phyloP scores from a whole-genome alignment of 176 grass and related monocot species.

The Panicum miliaceum region DNA sequence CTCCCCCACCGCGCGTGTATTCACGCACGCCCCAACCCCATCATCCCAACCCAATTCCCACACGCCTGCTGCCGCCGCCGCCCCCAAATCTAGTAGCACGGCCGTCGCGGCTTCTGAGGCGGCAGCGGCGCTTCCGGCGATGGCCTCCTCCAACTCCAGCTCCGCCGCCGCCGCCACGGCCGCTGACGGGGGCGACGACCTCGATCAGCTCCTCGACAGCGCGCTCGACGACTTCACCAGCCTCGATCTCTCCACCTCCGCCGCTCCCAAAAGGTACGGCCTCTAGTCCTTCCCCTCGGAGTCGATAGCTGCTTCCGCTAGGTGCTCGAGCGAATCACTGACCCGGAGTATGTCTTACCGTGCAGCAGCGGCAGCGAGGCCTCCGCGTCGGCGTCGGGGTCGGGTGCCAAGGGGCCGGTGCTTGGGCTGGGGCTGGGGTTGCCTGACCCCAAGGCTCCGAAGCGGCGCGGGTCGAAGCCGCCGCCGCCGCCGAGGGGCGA shows the following conservation, averaged over 20 bases:
- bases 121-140: constrained; percentile 16
- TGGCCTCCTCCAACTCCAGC: constrained; percentile 50
- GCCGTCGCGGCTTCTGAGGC: not conserved
- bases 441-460: constrained; percentile 66
- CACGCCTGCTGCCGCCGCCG: not conserved
- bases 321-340: constrained; percentile 10
- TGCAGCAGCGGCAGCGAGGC: constrained; percentile 33
- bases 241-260: constrained; percentile 57
- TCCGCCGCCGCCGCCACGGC: not conserved
- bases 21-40: not conserved
- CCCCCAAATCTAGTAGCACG: constrained; percentile 8
- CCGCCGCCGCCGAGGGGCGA: constrained; percentile 36
- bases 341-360: not conserved
- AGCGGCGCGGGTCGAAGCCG: constrained; percentile 62
- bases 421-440: constrained; percentile 67
- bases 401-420: constrained; percentile 42
- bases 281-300: not conserved
- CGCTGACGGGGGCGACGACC: constrained; percentile 37
- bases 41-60: not conserved
- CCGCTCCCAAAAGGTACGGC: constrained; percentile 49
- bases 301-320: not conserved
- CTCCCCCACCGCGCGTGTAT: not conserved
- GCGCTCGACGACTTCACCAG: constrained; percentile 66
- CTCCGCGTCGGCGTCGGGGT: constrained; percentile 40
- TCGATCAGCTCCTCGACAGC: constrained; percentile 66